Conservation (phyloP, 768 basidiomycete genomes). For the Hericium rajendrae region DNA sequence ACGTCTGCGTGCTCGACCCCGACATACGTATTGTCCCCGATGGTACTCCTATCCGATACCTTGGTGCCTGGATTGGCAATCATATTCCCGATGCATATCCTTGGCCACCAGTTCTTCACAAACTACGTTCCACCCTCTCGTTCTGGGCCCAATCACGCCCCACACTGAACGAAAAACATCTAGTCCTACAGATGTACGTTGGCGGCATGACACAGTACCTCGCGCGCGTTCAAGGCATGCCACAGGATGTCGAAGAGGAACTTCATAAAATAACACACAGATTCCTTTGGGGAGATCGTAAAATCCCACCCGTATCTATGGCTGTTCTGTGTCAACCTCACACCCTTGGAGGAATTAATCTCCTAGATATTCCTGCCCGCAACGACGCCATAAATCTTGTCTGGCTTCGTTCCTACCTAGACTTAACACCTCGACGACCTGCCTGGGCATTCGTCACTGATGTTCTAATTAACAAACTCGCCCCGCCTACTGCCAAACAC, state of each 20-base stretch:
- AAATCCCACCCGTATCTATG: too few relatives aligned
- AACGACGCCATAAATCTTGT: constrained; percentile 7
- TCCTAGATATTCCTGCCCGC: constrained; percentile 4
- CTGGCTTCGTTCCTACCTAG: constrained; percentile 10
- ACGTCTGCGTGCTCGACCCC: background rate
- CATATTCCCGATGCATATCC: background rate
- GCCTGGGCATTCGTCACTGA: constrained; percentile 9
- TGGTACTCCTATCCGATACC: background rate
- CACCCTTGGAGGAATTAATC: too few relatives aligned
- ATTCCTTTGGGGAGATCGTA: constrained; percentile 16
- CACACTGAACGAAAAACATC: constrained; percentile 8
- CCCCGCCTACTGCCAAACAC: too few relatives aligned
- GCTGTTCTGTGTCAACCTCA: too few relatives aligned
- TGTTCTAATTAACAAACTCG: background rate
- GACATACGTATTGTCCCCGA: background rate
- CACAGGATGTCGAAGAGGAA: constrained; percentile 1
- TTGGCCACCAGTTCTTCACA: constrained; percentile 2
- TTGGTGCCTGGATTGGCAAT: constrained; percentile 3
- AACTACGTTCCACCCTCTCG: too few relatives aligned
- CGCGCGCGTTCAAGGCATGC: constrained; percentile 21
- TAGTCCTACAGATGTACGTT: constrained; percentile 16
- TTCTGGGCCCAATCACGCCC: too few relatives aligned
- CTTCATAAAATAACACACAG: background rate
- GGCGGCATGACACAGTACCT: constrained; percentile 21
- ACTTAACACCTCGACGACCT: background rate